These are phyloP conservation scores for Trifolium subterraneum DNA, from an alignment of 306 rosid genomes.

Conservation along the genomic window DNA sequence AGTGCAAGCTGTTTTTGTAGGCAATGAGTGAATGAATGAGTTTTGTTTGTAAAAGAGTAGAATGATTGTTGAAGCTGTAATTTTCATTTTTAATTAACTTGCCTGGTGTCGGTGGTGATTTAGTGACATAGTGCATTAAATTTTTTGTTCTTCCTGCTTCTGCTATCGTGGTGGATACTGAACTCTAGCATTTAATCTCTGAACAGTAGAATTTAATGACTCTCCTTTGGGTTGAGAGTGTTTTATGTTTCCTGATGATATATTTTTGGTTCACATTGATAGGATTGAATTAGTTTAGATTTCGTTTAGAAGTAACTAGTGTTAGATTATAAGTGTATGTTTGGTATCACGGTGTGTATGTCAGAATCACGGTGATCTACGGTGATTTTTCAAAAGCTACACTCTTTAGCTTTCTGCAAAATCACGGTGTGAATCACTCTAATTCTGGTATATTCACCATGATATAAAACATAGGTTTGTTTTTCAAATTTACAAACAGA, in stretches of 20 bases:
- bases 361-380: no score
- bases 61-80: not conserved
- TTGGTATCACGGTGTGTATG: no score
- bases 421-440: no score
- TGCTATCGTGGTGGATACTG: slow-evolving; percentile 8
- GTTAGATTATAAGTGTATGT: no score
- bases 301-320: no score
- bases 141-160: not conserved
- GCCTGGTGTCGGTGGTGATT: slow-evolving; percentile 37
- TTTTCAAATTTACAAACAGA: no score
- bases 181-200: slow-evolving; percentile 20
- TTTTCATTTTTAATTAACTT: not conserved
- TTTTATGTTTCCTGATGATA: not conserved
- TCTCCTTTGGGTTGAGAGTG: not conserved
- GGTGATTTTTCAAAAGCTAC: no score
- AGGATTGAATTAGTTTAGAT: no score
- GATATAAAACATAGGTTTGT: no score
- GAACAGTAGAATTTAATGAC: not conserved
- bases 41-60: not conserved
- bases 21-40: not conserved
- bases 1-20: not conserved
- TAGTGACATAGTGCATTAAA: not conserved
- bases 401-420: no score
- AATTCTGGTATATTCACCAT: no score
- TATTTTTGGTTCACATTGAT: no score